phyloP scores from a whole-genome alignment of 306 rosid genomes.

The Dalbergia oliveri region DNA sequence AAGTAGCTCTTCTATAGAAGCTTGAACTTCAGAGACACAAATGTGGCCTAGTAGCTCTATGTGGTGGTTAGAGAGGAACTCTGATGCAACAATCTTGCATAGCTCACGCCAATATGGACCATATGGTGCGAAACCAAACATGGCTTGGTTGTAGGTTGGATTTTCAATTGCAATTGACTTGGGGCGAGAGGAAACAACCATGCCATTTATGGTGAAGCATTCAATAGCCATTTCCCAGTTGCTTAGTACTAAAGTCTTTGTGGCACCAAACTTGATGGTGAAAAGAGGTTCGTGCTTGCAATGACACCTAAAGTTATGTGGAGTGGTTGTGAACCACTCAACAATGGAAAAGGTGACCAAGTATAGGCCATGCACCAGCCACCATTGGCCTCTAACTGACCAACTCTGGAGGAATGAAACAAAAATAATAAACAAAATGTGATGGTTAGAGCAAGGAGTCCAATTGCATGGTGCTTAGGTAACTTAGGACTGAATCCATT shows the following conservation, averaged over 20 bases:
- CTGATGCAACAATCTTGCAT: constrained; percentile 32
- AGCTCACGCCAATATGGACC: constrained; percentile 55
- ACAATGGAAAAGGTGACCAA: constrained; percentile 47
- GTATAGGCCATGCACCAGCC: constrained; percentile 50
- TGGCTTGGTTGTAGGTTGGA: constrained; percentile 40
- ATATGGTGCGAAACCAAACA: constrained; percentile 45
- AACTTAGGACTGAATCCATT: constrained; percentile 35
- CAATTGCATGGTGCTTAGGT: constrained; percentile 13
- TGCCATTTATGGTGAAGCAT: constrained; percentile 47
- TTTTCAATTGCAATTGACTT: constrained; percentile 21
- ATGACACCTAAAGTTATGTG: constrained; percentile 39
- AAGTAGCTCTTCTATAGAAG: constrained; percentile 36
- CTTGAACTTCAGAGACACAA: constrained; percentile 16
- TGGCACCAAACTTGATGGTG: constrained; percentile 35
- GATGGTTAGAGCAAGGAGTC: constrained; percentile 15
- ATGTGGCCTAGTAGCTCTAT: constrained; percentile 34
- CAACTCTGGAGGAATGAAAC: neutral
- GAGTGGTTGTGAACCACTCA: constrained; percentile 23
- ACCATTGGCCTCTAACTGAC: constrained; percentile 32
- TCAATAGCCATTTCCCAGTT: constrained; percentile 45
- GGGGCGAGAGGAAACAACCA: constrained; percentile 31
- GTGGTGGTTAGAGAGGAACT: constrained; percentile 37
- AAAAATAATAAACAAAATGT: neutral
- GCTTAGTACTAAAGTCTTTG: constrained; percentile 36
- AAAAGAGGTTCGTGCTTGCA: constrained; percentile 49